Conservation (phyloP, 2,329 filamentous ascomycete genomes). For the Alternaria sp. region DNA sequence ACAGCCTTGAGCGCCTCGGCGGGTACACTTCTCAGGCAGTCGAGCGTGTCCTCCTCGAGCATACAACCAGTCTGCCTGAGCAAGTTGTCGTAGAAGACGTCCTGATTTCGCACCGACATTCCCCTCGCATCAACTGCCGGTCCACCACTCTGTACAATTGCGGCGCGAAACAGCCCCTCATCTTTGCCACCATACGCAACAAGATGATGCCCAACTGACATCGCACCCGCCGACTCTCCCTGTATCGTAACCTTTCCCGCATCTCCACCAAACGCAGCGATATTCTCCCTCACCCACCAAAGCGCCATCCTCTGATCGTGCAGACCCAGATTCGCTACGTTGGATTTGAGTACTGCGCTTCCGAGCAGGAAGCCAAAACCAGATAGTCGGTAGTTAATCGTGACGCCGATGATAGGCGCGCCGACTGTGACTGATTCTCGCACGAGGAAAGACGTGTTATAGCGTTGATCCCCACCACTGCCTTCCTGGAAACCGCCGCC, state of each 20-base stretch:
- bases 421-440: not conserved
- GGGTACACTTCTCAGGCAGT: not conserved
- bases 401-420: not conserved
- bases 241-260: conserved; percentile 60
- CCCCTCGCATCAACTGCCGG: not conserved
- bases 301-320: not conserved
- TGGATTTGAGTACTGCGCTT: not conserved
- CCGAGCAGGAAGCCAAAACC: not conserved
- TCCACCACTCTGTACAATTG: not conserved
- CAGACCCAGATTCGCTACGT: not conserved
- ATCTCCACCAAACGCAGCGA: conserved; percentile 60
- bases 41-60: not conserved
- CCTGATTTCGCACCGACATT: conserved; percentile 14
- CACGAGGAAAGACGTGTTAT: not conserved
- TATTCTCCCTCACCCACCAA: conserved; percentile 59
- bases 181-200: conserved; percentile 42
- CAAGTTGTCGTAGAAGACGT: not conserved
- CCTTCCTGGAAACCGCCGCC: not conserved
- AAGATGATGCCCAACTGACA: conserved; percentile 52
- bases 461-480: not conserved
- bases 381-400: not conserved
- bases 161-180: conserved; percentile 11
- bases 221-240: conserved; percentile 64
- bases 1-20: not conserved
- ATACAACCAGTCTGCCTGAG: conserved; percentile 10